Percentiles rank a stretch among this genome's conserved stretches.
These are phyloP conservation scores for Thoreauomyces humboldtii DNA, from an alignment of 192 early-diverging fungal species.

Conservation along the genomic window DNA sequence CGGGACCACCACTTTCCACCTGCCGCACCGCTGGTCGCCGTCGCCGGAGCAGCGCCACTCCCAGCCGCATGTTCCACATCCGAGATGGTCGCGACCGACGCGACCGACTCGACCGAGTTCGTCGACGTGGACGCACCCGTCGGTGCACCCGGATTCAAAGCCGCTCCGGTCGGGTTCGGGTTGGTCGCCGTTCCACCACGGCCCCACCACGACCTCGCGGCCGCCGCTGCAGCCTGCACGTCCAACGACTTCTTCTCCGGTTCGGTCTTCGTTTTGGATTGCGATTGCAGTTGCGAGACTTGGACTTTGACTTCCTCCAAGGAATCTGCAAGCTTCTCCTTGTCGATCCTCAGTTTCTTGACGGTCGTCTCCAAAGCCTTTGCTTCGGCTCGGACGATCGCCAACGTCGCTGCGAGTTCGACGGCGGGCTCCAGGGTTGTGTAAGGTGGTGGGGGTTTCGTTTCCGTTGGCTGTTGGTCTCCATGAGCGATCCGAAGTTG, in stretches of 20 bases:
- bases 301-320: conserved; percentile 4
- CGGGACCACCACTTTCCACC: too few species aligned
- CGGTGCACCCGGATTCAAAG: too few species aligned
- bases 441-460: conserved; percentile 26
- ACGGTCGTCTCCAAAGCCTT: conserved; percentile 13
- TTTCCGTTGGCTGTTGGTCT: neutral
- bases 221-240: neutral
- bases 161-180: neutral
- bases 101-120: conserved; percentile 4
- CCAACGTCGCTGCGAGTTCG: neutral
- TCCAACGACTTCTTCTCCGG: neutral
- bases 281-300: neutral
- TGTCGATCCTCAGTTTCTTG: conserved; percentile 9
- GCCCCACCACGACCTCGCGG: conserved; percentile 22
- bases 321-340: neutral
- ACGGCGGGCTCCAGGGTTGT: neutral
- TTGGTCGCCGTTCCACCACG: neutral
- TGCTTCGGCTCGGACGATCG: conserved; percentile 11
- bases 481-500: neutral
- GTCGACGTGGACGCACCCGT: neutral
- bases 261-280: neutral
- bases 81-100: neutral
- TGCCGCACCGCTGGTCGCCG: neutral
- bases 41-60: neutral
- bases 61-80: neutral